A percentile compares a stretch with the other conserved stretches of the same genome.
phyloP scores from a whole-genome alignment of 2,329 filamentous ascomycete species.

The Diaporthe vaccinii region DNA sequence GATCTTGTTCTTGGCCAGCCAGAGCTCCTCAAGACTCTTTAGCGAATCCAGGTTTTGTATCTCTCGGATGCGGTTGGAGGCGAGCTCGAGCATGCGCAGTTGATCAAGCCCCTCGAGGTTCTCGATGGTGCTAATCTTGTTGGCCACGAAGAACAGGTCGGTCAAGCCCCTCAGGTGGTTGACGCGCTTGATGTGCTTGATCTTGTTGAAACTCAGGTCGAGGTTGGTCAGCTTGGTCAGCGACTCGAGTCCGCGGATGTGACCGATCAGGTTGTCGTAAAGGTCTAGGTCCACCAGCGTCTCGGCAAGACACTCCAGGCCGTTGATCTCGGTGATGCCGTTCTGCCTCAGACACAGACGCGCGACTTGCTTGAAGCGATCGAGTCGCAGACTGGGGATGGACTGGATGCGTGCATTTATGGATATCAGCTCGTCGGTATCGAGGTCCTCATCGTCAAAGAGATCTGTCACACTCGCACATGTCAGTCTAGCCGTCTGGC shows the following conservation, averaged over 20 bases:
- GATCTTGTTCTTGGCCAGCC: conserved; percentile 98
- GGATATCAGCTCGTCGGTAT: conserved; percentile 85
- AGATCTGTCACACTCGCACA: conserved; percentile 60
- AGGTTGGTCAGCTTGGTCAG: conserved; percentile 82
- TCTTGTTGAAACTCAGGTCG: conserved; percentile 98
- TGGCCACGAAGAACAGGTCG: conserved; percentile 93
- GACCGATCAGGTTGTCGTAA: conserved; percentile 95
- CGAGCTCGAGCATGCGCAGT: conserved; percentile 88
- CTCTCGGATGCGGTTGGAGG: conserved; percentile 90
- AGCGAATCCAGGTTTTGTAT: conserved; percentile 88
- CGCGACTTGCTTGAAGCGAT: conserved; percentile 82
- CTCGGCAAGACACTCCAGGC: conserved; percentile 74
- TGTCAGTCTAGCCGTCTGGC: conserved; percentile 1
- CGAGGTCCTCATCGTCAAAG: conserved; percentile 70
- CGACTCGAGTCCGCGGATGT: conserved; percentile 85
- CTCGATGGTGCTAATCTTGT: conserved; percentile 92
- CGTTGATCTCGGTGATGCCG: conserved; percentile 83
- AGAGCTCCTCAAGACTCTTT: conserved; percentile 85
- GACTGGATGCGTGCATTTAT: conserved; percentile 89
- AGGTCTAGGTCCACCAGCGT: conserved; percentile 89
- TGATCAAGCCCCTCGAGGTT: conserved; percentile 81
- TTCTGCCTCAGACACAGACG: conserved; percentile 95
- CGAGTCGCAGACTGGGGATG: conserved; percentile 82
- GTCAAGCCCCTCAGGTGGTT: conserved; percentile 81
- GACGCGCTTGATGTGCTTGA: conserved; percentile 96